A percentile compares a stretch with the other conserved stretches of the same genome.
phyloP scores from a whole-genome alignment of 2,329 filamentous ascomycete species.

The Chrysoporthe deuterocubensis region DNA sequence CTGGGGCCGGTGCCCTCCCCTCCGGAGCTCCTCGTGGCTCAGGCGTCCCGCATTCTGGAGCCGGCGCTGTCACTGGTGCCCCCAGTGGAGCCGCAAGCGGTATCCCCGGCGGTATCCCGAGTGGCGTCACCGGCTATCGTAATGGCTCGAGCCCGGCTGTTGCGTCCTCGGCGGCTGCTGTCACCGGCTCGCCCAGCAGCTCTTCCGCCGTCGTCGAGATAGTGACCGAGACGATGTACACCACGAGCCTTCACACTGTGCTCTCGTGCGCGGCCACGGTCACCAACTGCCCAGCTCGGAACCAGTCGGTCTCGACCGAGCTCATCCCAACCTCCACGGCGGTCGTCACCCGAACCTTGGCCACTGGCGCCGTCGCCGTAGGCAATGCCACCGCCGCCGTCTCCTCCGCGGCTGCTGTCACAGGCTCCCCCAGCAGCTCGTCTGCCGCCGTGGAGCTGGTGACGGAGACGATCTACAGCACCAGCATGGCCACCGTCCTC shows the following conservation, averaged over 20 bases:
- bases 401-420: slow-evolving; percentile 1
- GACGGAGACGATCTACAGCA: slow-evolving; percentile 29
- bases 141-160: background rate
- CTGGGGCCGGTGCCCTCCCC: background rate
- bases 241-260: slow-evolving; percentile 30
- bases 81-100: background rate
- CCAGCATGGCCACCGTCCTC: slow-evolving; percentile 32
- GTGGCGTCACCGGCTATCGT: background rate
- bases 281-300: slow-evolving; percentile 34
- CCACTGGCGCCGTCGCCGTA: slow-evolving; percentile 17
- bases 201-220: slow-evolving; percentile 15
- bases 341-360: slow-evolving; percentile 13
- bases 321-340: slow-evolving; percentile 28
- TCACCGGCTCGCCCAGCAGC: background rate
- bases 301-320: slow-evolving; percentile 28
- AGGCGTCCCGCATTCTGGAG: background rate
- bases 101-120: background rate
- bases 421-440: slow-evolving; percentile 16
- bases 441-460: slow-evolving; percentile 22
- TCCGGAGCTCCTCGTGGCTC: slow-evolving; percentile 13
- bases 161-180: background rate
- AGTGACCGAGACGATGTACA: slow-evolving; percentile 29
- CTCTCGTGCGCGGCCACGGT: slow-evolving; percentile 33
- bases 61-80: slow-evolving; percentile 7
- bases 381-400: slow-evolving; percentile 11